Evolutionary conservation across 2,329 filamentous ascomycete genomes (phyloP), one percentile per base, ranked within the genome.

Genomic region (Penicillium sp.): DNA sequence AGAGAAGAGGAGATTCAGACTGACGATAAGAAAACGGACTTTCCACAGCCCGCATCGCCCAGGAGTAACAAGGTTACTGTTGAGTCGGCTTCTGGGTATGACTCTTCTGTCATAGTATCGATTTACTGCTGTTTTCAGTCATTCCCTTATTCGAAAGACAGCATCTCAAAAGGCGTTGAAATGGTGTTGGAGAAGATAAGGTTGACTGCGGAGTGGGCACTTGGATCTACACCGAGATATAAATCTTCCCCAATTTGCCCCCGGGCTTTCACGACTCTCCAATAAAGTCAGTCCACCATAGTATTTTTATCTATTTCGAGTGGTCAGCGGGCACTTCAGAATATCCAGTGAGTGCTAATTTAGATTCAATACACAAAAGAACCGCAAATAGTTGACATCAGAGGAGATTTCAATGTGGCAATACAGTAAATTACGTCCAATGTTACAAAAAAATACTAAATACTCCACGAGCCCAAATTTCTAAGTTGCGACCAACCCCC

Each of bases 21-120:
- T 70, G 76, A 86, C 82, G 84, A 84, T 59, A 87, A 71, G 60
- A 87, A 87, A 10, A 83, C 85, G 50, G 84, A 84, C 72, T 87
- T 87, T 56, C 85, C 85, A 46, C 85, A 83, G 50, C 81, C 83
- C 37, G 79, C 67, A 57, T 87, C 84, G 52, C 85, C 85, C 2
- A 87, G 75, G 16, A 87, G 74, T 7, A 87, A 76, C 49, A 87
- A 59, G 4, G 69, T 74, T 26, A 75, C 71, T 19, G 67, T 66
- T 39, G 52, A 52, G 14, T 66, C 58, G 22, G 22, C 45, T 3
- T 63, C 61, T 9, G n/a, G 24, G 10, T 8, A 8, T 31, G 19
- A 42, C 47, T 33, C 21, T 65, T 46, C 3, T 48, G 39, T n/a
- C 49, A 19, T 58, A 13, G 42, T 31, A 9, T 9, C 1, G n/a